phyloP scores from a whole-genome alignment of 441 rosid genomes.

The Erodium texanum region DNA sequence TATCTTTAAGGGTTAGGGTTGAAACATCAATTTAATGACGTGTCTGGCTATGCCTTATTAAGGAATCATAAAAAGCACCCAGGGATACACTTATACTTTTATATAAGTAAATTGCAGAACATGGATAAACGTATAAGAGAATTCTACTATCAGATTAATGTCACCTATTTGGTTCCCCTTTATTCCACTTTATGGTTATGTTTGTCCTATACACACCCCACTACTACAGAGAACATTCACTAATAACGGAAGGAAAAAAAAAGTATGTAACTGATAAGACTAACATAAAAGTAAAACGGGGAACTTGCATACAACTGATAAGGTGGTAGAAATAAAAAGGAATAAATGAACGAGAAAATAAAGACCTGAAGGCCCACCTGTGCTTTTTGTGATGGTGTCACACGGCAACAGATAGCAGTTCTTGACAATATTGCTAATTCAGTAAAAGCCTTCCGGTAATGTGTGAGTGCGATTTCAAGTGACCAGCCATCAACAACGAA shows the following conservation, averaged over 20 bases:
- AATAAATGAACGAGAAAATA: slow-evolving; percentile 11
- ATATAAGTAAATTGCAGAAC: background rate
- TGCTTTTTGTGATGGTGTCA: slow-evolving; percentile 97
- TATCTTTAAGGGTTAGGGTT: background rate
- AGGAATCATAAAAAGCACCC: background rate
- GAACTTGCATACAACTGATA: background rate
- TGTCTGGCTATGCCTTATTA: background rate
- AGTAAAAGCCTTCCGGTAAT: slow-evolving; percentile 72
- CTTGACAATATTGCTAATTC: slow-evolving; percentile 91
- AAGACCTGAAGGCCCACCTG: slow-evolving; percentile 47
- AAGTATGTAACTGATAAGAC: background rate
- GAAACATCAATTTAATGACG: background rate
- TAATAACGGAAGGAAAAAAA: background rate
- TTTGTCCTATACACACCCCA: background rate
- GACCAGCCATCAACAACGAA: slow-evolving; percentile 99
- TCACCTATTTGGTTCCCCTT: background rate
- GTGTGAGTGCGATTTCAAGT: slow-evolving; percentile 85
- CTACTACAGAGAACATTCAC: slow-evolving; percentile 6
- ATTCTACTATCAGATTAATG: background rate
- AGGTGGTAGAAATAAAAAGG: background rate
- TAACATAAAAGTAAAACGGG: background rate
- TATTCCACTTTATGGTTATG: background rate
- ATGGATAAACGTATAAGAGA: background rate
- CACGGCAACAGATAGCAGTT: slow-evolving; percentile 98
- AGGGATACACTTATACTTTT: background rate